Evolutionary conservation across 306 rosid species (phyloP), one percentile per base, ranked within the genome.

Genomic region (Purshia tridentata): DNA sequence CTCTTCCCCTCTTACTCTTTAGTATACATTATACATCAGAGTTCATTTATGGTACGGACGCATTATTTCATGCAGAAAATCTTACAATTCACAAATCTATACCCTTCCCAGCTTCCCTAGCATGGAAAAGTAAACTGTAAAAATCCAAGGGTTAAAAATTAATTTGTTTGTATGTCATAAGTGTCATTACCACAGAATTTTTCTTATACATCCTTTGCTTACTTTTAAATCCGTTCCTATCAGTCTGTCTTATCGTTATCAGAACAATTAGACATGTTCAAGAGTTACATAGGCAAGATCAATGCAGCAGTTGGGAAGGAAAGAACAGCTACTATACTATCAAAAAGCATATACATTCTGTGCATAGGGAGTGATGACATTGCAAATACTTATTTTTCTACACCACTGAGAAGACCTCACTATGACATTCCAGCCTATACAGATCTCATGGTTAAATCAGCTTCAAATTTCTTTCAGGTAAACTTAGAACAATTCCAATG

Each of bases 321-420:
- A 58, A 84, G 70, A 22, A 52, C 77, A 1, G 50, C 50, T 2
- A 50, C 6, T 53, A 87, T 84, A 39, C 1, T 92, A 45, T 74
- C 91, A 4, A 84, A 90, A 59, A 84, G 95, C 80, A 19, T 92
- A 72, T 84, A 80, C 72, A 39, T 86, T 1, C 67, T 88, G 69
- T 77, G 87, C 79, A 3, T 58, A 4, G 94, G 96, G 55, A 82
- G 85, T 47, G 76, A 92, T 67, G 98, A 92, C 81, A 81, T 90
- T 47, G 87, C 95, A 9, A 86, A 86, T 51, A 92, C 90, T 64
- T 90, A 82, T 48, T 7, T 22, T 40, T 69, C 57, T 59, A 69
- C 86, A n/a, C 82, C 81, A 9, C 2, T 81, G 16, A 82, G 96
- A 70, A 65, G 67, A 51, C 5, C 51, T 47, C 68, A 81, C 0